Evolutionary conservation across 1,284 basidiomycete species (phyloP).

Genomic region (Exsudoporus floridanus): DNA sequence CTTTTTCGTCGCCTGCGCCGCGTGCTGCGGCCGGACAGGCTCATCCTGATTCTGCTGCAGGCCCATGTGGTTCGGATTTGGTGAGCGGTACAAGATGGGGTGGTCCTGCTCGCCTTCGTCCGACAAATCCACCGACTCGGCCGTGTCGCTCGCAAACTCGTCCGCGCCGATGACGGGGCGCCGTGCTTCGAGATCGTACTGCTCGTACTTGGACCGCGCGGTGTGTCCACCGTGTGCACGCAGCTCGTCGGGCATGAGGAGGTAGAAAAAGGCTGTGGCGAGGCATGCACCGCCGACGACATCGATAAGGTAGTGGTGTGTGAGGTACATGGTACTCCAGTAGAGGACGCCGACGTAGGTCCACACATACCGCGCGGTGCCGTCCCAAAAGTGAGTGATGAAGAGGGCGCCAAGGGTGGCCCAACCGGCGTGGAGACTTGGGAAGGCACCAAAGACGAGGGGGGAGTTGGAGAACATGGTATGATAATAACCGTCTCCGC

Average conservation of each 20-base stretch:
- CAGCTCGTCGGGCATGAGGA: conserved; percentile 81
- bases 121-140: conserved; percentile 46
- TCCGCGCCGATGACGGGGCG: conserved; percentile 36
- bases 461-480: conserved; percentile 87
- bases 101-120: conserved; percentile 62
- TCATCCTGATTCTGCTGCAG: conserved; percentile 4
- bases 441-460: conserved; percentile 96
- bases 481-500: conserved; percentile 79
- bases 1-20: conserved; percentile 22
- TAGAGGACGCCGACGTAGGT: conserved; percentile 86
- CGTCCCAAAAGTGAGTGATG: conserved; percentile 93
- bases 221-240: conserved; percentile 50
- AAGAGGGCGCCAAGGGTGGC: conserved; percentile 94
- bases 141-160: conserved; percentile 53
- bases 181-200: conserved; percentile 61
- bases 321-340: conserved; percentile 99
- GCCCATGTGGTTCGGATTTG: conserved; percentile 38
- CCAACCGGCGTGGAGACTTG: conserved; percentile 87
- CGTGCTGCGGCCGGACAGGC: conserved; percentile 30
- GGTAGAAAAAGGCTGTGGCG: conserved; percentile 85
- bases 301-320: conserved; percentile 97
- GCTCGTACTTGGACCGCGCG: conserved; percentile 62
- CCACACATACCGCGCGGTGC: conserved; percentile 72
- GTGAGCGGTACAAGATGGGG: conserved; percentile 65
- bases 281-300: conserved; percentile 93